These are phyloP conservation scores for Prunus salicina DNA, from an alignment of 306 rosid species.

Conservation along the genomic window DNA sequence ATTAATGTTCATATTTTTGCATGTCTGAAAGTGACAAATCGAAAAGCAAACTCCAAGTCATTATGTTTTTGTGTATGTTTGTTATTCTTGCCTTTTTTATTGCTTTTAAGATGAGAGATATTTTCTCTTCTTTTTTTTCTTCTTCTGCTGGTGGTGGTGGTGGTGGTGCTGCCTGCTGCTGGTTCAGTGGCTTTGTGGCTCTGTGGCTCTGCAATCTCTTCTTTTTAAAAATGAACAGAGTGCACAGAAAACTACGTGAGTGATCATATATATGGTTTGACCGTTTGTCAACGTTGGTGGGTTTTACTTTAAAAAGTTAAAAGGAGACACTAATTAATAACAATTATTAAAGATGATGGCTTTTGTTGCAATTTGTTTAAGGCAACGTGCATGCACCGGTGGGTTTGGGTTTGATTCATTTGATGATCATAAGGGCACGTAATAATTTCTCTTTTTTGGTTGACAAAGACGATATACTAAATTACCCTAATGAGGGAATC, in stretches of 20 bases:
- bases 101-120: background rate
- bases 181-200: background rate
- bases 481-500: no score
- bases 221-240: background rate
- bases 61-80: background rate
- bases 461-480: no score
- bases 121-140: background rate
- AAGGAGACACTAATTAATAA: background rate
- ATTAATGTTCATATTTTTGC: background rate
- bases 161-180: background rate
- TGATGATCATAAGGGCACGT: background rate
- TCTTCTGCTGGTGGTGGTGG: background rate
- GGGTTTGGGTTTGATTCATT: background rate
- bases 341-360: background rate
- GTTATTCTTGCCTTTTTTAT: background rate
- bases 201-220: background rate
- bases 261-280: background rate
- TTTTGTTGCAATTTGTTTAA: background rate
- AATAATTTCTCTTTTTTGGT: no score
- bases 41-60: background rate
- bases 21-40: background rate
- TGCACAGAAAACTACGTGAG: constrained; percentile 1
- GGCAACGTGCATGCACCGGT: background rate
- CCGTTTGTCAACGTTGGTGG: background rate
- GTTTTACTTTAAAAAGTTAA: background rate